phyloP scores from a whole-genome alignment of 257 asterid genomes.

The Rehmannia glutinosa region DNA sequence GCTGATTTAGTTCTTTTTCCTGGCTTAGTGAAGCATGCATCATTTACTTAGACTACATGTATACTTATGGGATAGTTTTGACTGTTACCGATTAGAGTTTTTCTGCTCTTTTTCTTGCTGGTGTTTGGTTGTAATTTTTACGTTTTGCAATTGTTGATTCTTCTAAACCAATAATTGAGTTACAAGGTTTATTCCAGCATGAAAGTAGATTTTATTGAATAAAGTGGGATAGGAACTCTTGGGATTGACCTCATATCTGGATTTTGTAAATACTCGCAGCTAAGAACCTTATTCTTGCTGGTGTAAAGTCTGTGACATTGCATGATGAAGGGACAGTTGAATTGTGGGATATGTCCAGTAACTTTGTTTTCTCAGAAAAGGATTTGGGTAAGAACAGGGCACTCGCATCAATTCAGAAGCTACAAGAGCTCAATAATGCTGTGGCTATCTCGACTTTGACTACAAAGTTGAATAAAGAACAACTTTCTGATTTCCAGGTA shows the following conservation, averaged over 20 bases:
- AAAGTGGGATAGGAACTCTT: neutral
- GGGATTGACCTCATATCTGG: neutral
- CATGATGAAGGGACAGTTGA: conserved; percentile 47
- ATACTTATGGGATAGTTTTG: too few relatives aligned
- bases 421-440: conserved; percentile 40
- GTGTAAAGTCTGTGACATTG: conserved; percentile 47
- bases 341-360: conserved; percentile 48
- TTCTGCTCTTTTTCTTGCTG: neutral
- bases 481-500: conserved; percentile 41
- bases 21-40: too few relatives aligned
- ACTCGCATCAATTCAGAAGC: conserved; percentile 32
- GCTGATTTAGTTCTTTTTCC: neutral
- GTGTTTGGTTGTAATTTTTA: neutral
- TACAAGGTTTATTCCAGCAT: neutral
- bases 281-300: conserved; percentile 47
- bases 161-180: neutral
- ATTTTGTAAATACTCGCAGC: conserved; percentile 29
- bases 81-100: too few relatives aligned
- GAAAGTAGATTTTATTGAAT: neutral
- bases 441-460: conserved; percentile 32
- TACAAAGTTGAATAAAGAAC: conserved; percentile 28
- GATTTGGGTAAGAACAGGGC: conserved; percentile 51
- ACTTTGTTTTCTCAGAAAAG: conserved; percentile 36
- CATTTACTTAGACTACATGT: too few relatives aligned
- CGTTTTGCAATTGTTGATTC: neutral